These are phyloP conservation scores for Cystobasidium slooffiae DNA, from an alignment of 1,284 basidiomycete species.

Conservation along the genomic window DNA sequence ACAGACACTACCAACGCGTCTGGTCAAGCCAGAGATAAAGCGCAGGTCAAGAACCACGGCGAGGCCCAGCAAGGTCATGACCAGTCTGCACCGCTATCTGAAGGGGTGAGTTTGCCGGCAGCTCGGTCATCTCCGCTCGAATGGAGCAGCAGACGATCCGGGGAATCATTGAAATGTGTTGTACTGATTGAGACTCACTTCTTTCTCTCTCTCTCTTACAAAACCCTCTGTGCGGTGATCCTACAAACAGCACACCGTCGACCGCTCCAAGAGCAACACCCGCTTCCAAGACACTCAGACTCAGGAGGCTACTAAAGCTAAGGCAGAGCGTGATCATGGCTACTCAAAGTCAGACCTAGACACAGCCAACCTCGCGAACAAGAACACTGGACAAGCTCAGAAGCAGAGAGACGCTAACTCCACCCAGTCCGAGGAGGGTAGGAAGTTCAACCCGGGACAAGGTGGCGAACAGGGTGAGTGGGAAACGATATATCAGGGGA, in stretches of 20 bases:
- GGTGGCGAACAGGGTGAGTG: constrained; percentile 34
- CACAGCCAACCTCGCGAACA: constrained; percentile 27
- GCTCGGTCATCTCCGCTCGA: constrained; percentile 1
- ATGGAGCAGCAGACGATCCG: not conserved
- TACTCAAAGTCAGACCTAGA: constrained; percentile 14
- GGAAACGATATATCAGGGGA: too few relatives aligned
- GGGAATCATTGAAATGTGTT: not conserved
- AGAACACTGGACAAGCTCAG: constrained; percentile 15
- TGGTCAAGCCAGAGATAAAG: constrained; percentile 9
- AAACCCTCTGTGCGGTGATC: too few relatives aligned
- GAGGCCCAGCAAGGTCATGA: constrained; percentile 11
- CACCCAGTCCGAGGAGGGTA: constrained; percentile 14
- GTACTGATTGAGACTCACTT: not conserved
- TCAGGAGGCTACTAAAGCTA: constrained; percentile 24
- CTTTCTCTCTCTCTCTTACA: not conserved
- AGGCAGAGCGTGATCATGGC: constrained; percentile 21
- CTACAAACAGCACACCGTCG: constrained; percentile 23
- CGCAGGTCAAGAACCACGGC: constrained; percentile 24
- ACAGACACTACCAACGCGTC: constrained; percentile 27
- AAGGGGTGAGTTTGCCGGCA: constrained; percentile 11
- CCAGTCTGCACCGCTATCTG: constrained; percentile 8
- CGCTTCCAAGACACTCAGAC: constrained; percentile 33
- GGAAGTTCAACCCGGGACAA: constrained; percentile 32
- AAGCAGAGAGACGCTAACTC: constrained; percentile 14
- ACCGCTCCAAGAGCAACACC: constrained; percentile 23